Percentiles rank a stretch among this genome's conserved stretches.
These are phyloP conservation scores for Syzygium syzygioides DNA, from an alignment of 441 rosid genomes.

Conservation along the genomic window DNA sequence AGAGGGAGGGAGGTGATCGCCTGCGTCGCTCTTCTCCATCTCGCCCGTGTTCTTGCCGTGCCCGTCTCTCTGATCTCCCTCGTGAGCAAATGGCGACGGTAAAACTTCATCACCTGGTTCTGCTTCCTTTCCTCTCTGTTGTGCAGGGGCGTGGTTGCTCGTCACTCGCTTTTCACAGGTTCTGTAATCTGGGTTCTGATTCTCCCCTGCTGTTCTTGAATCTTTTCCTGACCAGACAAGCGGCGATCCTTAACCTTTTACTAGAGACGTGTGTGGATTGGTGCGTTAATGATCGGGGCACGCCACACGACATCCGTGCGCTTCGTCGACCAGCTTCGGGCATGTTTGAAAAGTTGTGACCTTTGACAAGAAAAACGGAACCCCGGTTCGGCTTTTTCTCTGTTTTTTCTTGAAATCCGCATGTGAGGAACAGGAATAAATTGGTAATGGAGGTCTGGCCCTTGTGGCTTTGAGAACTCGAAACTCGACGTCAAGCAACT, in stretches of 20 bases:
- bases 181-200: neutral
- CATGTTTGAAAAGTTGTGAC: neutral
- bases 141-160: neutral
- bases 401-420: neutral
- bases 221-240: neutral
- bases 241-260: neutral
- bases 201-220: neutral
- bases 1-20: neutral
- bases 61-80: neutral
- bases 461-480: constrained; percentile 21
- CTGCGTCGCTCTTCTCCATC: neutral
- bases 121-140: neutral
- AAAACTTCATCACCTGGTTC: neutral
- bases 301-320: neutral
- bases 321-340: neutral
- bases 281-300: neutral
- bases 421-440: neutral
- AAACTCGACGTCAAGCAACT: constrained; percentile 1
- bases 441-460: constrained; percentile 17
- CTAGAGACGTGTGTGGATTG: neutral
- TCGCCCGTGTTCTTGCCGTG: neutral
- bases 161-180: neutral
- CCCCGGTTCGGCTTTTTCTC: neutral
- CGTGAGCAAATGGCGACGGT: neutral
- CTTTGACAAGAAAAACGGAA: neutral